phyloP scores from a whole-genome alignment of 192 early-diverging fungal species.

The Linnemannia zychae region DNA sequence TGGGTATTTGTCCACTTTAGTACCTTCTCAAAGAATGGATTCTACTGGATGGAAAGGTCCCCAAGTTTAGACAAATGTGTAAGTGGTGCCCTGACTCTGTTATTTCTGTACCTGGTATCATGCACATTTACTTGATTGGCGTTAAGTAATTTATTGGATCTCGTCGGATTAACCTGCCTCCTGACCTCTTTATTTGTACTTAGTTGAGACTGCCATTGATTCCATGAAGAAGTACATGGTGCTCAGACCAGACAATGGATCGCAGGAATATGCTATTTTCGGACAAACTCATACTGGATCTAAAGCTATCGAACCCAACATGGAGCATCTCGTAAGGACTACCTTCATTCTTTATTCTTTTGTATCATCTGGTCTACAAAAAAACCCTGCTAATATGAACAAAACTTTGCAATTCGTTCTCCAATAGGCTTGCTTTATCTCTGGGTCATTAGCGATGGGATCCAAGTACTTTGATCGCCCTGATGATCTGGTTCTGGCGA shows the following conservation, averaged over 20 bases:
- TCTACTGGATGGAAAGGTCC: slow-evolving; percentile 49
- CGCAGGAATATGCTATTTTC: slow-evolving; percentile 33
- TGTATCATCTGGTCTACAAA: slow-evolving; percentile 17
- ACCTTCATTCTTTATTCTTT: neutral
- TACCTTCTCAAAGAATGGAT: slow-evolving; percentile 73
- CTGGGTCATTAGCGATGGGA: slow-evolving; percentile 63
- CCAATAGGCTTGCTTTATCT: slow-evolving; percentile 68
- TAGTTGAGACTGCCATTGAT: slow-evolving; percentile 45
- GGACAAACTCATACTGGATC: slow-evolving; percentile 12
- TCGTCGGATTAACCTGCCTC: slow-evolving; percentile 2
- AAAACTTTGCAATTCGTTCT: neutral
- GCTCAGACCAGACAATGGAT: slow-evolving; percentile 13
- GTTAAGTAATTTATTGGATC: neutral
- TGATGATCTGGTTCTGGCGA: slow-evolving; percentile 51
- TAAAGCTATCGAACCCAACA: slow-evolving; percentile 22
- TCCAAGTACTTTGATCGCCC: slow-evolving; percentile 59
- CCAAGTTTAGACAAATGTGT: slow-evolving; percentile 51
- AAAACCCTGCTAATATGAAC: neutral
- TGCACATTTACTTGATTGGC: neutral
- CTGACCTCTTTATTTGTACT: neutral
- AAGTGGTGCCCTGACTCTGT: neutral
- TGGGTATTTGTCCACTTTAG: slow-evolving; percentile 2
- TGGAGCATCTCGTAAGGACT: slow-evolving; percentile 54
- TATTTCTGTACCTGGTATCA: neutral
- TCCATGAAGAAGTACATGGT: slow-evolving; percentile 53